Evolutionary conservation across 352 stramenopile genomes (phyloP).

Genomic region (Thalassiosira ordinaria): DNA sequence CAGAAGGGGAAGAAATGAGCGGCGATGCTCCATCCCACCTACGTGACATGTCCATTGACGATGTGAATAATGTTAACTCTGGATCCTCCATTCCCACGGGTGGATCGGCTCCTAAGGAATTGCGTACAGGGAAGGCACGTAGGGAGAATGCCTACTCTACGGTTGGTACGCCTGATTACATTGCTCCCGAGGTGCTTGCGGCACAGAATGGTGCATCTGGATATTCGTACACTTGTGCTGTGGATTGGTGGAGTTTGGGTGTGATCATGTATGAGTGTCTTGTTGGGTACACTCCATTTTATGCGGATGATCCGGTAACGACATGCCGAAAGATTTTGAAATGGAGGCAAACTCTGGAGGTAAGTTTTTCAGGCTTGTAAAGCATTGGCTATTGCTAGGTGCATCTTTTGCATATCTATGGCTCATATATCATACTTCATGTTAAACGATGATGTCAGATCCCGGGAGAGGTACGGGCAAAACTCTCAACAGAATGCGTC

Average conservation of each 20-base stretch:
- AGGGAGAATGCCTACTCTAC: slow-evolving; percentile 94
- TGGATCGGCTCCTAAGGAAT: slow-evolving; percentile 42
- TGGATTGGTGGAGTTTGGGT: slow-evolving; percentile 99
- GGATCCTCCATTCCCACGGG: slow-evolving; percentile 26
- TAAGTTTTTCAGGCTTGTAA: no score
- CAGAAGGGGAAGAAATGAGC: slow-evolving; percentile 24
- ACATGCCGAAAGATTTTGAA: slow-evolving; percentile 96
- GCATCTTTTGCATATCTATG: no score
- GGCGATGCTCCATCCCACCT: slow-evolving; percentile 55
- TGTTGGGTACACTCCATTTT: slow-evolving; percentile 99
- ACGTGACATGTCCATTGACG: slow-evolving; percentile 85
- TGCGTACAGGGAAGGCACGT: slow-evolving; percentile 67
- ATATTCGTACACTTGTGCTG: slow-evolving; percentile 90
- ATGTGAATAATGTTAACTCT: neutral
- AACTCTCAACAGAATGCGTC: slow-evolving; percentile 80
- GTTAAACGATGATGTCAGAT: no score
- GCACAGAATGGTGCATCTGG: slow-evolving; percentile 88
- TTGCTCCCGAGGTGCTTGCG: slow-evolving; percentile 96
- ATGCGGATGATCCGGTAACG: slow-evolving; percentile 94
- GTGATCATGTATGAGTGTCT: slow-evolving; percentile 99
- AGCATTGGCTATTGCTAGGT: no score
- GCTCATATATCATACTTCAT: no score
- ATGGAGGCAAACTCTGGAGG: slow-evolving; percentile 88
- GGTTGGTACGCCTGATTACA: slow-evolving; percentile 98
- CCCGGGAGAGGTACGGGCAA: slow-evolving; percentile 73